phyloP scores from a whole-genome alignment of 1,284 basidiomycete genomes.

The Crepidotus sp. region DNA sequence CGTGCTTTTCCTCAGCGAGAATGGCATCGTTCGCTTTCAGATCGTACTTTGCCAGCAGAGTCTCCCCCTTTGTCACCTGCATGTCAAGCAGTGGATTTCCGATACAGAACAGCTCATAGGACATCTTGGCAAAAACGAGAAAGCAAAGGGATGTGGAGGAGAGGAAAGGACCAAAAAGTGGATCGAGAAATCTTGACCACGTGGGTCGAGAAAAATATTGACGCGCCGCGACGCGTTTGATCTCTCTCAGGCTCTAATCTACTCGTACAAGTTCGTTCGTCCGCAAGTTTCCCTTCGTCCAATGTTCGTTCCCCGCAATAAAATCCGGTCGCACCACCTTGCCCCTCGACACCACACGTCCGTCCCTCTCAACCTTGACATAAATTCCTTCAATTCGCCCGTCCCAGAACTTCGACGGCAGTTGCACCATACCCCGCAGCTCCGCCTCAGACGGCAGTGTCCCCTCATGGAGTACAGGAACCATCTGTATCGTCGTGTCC shows the following conservation, averaged over 20 bases:
- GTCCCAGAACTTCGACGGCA: constrained; percentile 37
- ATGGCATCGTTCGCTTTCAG: constrained; percentile 97
- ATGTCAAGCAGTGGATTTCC: constrained; percentile 89
- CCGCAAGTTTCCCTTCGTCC: constrained; percentile 38
- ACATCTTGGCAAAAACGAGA: constrained; percentile 14
- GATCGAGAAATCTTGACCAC: neutral
- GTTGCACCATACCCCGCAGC: constrained; percentile 37
- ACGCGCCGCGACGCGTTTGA: neutral
- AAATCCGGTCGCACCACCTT: constrained; percentile 58
- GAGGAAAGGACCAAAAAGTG: neutral
- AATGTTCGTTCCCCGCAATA: constrained; percentile 57
- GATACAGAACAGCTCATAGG: constrained; percentile 64
- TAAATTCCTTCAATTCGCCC: constrained; percentile 52
- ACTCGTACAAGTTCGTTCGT: constrained; percentile 30
- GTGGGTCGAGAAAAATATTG: neutral
- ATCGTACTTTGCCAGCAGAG: constrained; percentile 82
- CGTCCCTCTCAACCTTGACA: constrained; percentile 42
- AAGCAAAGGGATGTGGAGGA: neutral
- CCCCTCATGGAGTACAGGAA: constrained; percentile 38
- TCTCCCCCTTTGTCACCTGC: constrained; percentile 78
- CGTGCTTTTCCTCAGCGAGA: constrained; percentile 86
- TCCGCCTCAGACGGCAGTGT: constrained; percentile 31
- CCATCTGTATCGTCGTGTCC: constrained; percentile 32
- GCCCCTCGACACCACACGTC: constrained; percentile 35
- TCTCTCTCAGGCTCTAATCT: neutral